Conservation (phyloP, 257 asterid species). For the Gentiana straminea region DNA sequence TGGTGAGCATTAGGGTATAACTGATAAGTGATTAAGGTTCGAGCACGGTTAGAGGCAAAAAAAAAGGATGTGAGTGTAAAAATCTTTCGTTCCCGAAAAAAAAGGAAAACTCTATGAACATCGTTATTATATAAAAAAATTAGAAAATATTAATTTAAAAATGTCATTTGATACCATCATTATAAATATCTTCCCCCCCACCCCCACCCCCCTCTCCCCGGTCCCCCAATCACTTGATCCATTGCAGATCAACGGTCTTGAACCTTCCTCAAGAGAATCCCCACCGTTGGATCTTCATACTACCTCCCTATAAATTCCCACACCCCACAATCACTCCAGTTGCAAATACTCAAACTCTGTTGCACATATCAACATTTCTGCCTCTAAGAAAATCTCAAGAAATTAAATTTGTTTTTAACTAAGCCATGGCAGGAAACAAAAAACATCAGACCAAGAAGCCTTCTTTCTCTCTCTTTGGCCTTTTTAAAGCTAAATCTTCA, state of each 20-base stretch:
- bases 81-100: too few species aligned
- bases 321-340: slow-evolving; percentile 9
- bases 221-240: too few species aligned
- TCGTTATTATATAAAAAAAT: too few species aligned
- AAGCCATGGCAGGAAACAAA: slow-evolving; percentile 43
- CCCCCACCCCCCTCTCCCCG: too few species aligned
- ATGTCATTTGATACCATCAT: too few species aligned
- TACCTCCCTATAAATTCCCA: slow-evolving; percentile 30
- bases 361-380: not conserved
- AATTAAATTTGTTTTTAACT: not conserved
- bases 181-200: too few species aligned
- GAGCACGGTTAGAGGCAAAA: too few species aligned
- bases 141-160: too few species aligned
- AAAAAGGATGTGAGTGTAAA: too few species aligned
- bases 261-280: slow-evolving; percentile 18
- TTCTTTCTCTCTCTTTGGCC: slow-evolving; percentile 35
- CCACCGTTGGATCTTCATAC: slow-evolving; percentile 28
- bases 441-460: slow-evolving; percentile 21
- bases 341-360: slow-evolving; percentile 7
- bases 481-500: slow-evolving; percentile 36
- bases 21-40: too few species aligned
- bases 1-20: too few species aligned
- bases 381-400: not conserved
- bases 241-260: not conserved
- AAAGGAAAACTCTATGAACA: too few species aligned